Percentiles rank a stretch among this genome's conserved stretches.
Evolutionary conservation across 2,329 filamentous ascomycete genomes (phyloP).

Genomic region (Fusarium caatingaense): DNA sequence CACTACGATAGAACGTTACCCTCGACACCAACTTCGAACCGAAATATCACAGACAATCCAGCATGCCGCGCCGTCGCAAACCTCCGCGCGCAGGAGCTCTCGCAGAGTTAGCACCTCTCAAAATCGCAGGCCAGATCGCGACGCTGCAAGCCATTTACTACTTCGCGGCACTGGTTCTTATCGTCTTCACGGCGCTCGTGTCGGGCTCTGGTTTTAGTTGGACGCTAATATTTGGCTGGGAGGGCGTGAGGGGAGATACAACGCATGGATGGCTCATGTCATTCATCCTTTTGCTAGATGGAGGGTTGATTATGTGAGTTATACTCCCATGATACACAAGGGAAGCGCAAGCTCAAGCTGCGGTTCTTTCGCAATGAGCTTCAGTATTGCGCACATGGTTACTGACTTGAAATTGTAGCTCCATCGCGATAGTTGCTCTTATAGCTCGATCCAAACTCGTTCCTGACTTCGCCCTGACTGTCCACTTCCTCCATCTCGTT

Average conservation of each 20-base stretch:
- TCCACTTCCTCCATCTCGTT: constrained; percentile 85
- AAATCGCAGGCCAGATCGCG: constrained; percentile 69
- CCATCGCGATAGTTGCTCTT: constrained; percentile 83
- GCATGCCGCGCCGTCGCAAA: constrained; percentile 66
- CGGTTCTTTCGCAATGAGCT: background rate
- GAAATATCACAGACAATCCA: background rate
- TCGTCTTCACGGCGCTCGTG: constrained; percentile 69
- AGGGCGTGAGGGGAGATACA: constrained; percentile 68
- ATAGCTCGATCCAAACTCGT: constrained; percentile 93
- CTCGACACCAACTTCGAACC: background rate
- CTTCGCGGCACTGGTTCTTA: constrained; percentile 60
- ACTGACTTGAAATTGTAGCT: constrained; percentile 61
- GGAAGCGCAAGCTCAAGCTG: constrained; percentile 1
- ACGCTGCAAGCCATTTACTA: constrained; percentile 69
- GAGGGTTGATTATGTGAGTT: constrained; percentile 63
- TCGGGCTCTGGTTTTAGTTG: constrained; percentile 65
- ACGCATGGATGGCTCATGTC: constrained; percentile 70
- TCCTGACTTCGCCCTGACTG: constrained; percentile 91
- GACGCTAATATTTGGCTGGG: constrained; percentile 69
- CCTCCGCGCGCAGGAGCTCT: constrained; percentile 70
- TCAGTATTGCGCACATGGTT: background rate
- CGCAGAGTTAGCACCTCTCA: constrained; percentile 69
- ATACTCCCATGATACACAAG: background rate
- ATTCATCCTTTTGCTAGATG: constrained; percentile 68
- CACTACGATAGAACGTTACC: constrained; percentile 3